These are phyloP conservation scores for Cordyceps militaris DNA, from an alignment of 2,329 filamentous ascomycete genomes.

Conservation along the genomic window DNA sequence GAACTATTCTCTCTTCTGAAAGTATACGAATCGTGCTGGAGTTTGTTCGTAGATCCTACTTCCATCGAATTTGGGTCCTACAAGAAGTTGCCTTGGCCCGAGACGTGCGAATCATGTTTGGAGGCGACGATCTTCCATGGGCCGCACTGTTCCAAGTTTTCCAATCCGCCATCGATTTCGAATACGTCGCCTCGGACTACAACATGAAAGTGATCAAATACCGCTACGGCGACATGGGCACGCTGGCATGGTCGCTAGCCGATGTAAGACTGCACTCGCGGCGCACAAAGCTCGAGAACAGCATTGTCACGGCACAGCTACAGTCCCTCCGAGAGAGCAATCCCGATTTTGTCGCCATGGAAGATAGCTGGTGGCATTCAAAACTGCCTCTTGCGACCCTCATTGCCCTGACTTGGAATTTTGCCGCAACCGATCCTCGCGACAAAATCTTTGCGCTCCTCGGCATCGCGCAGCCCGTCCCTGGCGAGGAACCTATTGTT, in stretches of 20 bases:
- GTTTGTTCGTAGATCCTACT: conserved; percentile 13
- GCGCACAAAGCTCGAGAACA: conserved; percentile 5
- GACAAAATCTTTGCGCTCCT: conserved; percentile 18
- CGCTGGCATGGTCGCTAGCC: conserved; percentile 7
- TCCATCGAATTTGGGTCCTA: conserved; percentile 18
- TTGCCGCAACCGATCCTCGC: conserved; percentile 14
- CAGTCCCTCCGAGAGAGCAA: background rate
- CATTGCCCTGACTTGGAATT: conserved; percentile 14
- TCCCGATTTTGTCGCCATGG: background rate
- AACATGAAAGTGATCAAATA: conserved; percentile 6
- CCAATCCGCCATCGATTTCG: conserved; percentile 9
- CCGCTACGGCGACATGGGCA: conserved; percentile 11
- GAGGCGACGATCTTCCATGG: conserved; percentile 11
- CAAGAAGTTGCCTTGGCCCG: conserved; percentile 16
- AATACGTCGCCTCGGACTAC: conserved; percentile 4
- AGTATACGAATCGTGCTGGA: background rate
- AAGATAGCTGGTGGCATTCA: background rate
- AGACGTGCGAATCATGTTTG: conserved; percentile 12
- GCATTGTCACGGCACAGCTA: conserved; percentile 1
- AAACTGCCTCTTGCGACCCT: conserved; percentile 2
- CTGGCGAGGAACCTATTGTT: background rate
- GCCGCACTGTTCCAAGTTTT: background rate
- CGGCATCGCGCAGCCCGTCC: conserved; percentile 10
- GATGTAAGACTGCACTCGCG: conserved; percentile 4
- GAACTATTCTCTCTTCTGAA: background rate